A percentile compares a stretch with the other conserved stretches of the same genome.
phyloP scores from a whole-genome alignment of 805 yeast species.

The Schwanniomyces sp. region DNA sequence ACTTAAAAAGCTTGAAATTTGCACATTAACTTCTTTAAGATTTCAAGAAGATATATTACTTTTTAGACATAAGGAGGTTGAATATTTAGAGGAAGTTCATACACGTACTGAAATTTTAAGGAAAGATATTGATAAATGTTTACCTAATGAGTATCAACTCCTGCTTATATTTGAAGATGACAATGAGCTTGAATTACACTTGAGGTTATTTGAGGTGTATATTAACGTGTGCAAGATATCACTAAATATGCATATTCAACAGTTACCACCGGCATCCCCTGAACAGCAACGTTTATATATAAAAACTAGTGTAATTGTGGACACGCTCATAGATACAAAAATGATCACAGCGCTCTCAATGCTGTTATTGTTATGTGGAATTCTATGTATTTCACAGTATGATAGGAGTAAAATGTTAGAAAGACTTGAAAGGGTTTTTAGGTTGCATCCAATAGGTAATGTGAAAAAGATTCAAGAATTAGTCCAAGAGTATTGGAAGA shows the following conservation, averaged over 20 bases:
- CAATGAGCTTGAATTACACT: constrained; percentile 5
- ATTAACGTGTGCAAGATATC: constrained; percentile 13
- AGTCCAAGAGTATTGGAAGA: constrained; percentile 18
- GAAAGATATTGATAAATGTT: not conserved
- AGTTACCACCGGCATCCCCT: constrained; percentile 10
- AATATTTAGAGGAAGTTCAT: not conserved
- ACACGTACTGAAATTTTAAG: not conserved
- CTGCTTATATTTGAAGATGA: not conserved
- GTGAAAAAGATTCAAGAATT: constrained; percentile 13
- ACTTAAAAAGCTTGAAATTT: not conserved
- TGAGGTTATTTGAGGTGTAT: constrained; percentile 13
- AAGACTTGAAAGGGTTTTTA: constrained; percentile 11
- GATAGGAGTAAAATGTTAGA: constrained; percentile 18
- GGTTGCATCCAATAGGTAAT: constrained; percentile 17
- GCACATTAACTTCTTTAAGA: not conserved
- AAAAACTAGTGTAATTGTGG: constrained; percentile 10
- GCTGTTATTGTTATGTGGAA: constrained; percentile 23
- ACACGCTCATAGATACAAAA: constrained; percentile 12
- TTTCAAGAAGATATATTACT: not conserved
- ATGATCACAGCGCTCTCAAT: constrained; percentile 16
- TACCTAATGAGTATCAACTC: not conserved
- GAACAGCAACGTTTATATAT: constrained; percentile 12
- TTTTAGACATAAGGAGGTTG: not conserved
- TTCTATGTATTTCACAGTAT: constrained; percentile 16
- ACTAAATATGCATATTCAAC: constrained; percentile 12